Percentiles rank a stretch among this genome's conserved stretches.
phyloP scores from a whole-genome alignment of 176 grass and related monocot species.

The Pontederia paniculata region DNA sequence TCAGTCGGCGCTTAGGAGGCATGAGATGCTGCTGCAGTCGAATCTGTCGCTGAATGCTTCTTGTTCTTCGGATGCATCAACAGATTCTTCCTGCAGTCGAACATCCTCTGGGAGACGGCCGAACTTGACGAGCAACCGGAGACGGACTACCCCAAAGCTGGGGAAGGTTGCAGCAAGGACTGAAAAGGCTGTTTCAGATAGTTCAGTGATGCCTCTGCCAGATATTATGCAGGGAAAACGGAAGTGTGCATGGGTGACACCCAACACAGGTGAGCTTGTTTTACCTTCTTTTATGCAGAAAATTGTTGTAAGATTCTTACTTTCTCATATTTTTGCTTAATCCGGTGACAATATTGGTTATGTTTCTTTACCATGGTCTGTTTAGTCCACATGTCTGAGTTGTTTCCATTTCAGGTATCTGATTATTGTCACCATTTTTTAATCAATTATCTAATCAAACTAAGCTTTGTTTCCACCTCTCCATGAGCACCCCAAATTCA shows the following conservation, averaged over 20 bases:
- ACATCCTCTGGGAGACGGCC: slow-evolving; percentile 31
- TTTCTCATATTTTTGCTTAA: no score
- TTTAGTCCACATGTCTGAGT: no score
- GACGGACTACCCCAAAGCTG: slow-evolving; percentile 18
- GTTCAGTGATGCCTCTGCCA: slow-evolving; percentile 4
- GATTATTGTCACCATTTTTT: no score
- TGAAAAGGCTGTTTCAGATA: slow-evolving; percentile 19
- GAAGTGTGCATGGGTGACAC: slow-evolving; percentile 70
- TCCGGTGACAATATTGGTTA: no score
- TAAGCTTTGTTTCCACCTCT: no score
- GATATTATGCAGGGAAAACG: slow-evolving; percentile 31
- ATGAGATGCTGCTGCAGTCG: slow-evolving; percentile 27
- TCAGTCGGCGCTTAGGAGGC: slow-evolving; percentile 28
- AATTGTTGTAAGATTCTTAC: no score
- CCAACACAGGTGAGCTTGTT: slow-evolving; percentile 57
- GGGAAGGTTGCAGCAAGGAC: slow-evolving; percentile 29
- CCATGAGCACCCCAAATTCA: no score
- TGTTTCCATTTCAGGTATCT: no score
- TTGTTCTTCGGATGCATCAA: slow-evolving; percentile 61
- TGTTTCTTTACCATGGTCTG: background rate
- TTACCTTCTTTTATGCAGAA: slow-evolving; percentile 3
- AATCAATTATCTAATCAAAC: no score
- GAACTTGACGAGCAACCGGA: slow-evolving; percentile 6
- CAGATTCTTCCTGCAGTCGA: slow-evolving; percentile 31
- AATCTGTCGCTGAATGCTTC: slow-evolving; percentile 50